Evolutionary conservation across 257 asterid genomes (phyloP).

Genomic region (Thymus quinquecostatus): DNA sequence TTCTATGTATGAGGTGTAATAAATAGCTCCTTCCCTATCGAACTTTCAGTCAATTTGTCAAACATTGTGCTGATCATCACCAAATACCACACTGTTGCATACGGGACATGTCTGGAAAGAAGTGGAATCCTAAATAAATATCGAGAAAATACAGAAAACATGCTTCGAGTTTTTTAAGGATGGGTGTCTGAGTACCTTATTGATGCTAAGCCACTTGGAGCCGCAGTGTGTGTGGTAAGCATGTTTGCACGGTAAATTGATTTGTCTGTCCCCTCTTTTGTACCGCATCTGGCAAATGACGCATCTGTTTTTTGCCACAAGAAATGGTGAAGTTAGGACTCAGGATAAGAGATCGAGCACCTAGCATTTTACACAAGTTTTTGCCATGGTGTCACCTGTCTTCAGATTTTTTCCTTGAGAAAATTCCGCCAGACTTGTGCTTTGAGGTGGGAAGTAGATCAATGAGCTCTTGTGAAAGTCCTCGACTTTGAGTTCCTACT

Average conservation of each 20-base stretch:
- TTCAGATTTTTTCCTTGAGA: slow-evolving; percentile 78
- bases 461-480: slow-evolving; percentile 82
- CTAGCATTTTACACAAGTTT: slow-evolving; percentile 2
- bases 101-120: slow-evolving; percentile 78
- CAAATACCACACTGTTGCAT: slow-evolving; percentile 77
- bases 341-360: background rate
- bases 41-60: slow-evolving; percentile 17
- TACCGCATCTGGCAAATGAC: slow-evolving; percentile 93
- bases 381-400: slow-evolving; percentile 44
- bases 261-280: slow-evolving; percentile 81
- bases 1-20: slow-evolving; percentile 39
- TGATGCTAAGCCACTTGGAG: slow-evolving; percentile 93
- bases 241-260: slow-evolving; percentile 83
- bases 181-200: slow-evolving; percentile 56
- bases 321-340: background rate
- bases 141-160: background rate
- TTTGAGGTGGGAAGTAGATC: slow-evolving; percentile 76
- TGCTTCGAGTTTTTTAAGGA: background rate
- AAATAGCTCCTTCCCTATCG: slow-evolving; percentile 24
- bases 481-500: slow-evolving; percentile 86
- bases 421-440: slow-evolving; percentile 78
- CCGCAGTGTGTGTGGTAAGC: slow-evolving; percentile 82
- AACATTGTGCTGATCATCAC: slow-evolving; percentile 47
- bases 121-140: slow-evolving; percentile 12
- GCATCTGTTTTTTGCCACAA: slow-evolving; percentile 52